phyloP scores from a whole-genome alignment of 208 protist species.

The Trypanosoma brucei region DNA sequence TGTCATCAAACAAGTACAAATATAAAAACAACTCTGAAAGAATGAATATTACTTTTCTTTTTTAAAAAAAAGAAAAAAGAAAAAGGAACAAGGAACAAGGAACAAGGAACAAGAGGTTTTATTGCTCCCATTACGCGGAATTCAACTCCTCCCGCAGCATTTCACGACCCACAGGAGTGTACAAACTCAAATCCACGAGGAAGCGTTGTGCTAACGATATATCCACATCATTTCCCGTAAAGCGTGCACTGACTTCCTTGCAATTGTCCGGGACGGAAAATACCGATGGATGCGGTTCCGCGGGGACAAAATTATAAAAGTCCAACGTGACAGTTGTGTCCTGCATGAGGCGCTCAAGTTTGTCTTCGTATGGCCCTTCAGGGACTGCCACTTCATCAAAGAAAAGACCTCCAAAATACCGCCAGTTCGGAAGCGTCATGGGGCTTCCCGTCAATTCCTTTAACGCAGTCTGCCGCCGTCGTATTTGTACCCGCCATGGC shows the following conservation, averaged over 20 bases:
- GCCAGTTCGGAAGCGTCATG: constrained; percentile 49
- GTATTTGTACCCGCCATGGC: constrained; percentile 51
- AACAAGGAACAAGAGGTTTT: no score
- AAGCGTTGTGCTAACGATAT: constrained; percentile 30
- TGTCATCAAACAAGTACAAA: no score
- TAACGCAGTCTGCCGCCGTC: constrained; percentile 22
- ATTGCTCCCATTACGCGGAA: neutral
- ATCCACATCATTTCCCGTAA: constrained; percentile 17
- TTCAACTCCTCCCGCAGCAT: constrained; percentile 3
- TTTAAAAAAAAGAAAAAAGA: no score
- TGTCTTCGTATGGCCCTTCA: constrained; percentile 14
- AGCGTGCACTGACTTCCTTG: constrained; percentile 21
- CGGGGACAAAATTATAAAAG: constrained; percentile 68
- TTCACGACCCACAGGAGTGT: constrained; percentile 9
- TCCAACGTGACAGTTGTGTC: constrained; percentile 44
- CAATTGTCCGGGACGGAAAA: constrained; percentile 51
- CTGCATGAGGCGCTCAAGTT: constrained; percentile 22
- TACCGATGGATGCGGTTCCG: constrained; percentile 26
- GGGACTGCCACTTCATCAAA: constrained; percentile 54
- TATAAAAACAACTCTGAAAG: no score
- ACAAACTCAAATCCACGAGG: constrained; percentile 40
- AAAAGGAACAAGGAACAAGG: no score
- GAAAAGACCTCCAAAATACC: constrained; percentile 63
- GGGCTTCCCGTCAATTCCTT: constrained; percentile 36
- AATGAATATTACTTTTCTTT: no score